Percentiles rank a stretch among this genome's conserved stretches.
These are phyloP conservation scores for Pythium periplocum DNA, from an alignment of 352 stramenopile genomes.

Conservation along the genomic window DNA sequence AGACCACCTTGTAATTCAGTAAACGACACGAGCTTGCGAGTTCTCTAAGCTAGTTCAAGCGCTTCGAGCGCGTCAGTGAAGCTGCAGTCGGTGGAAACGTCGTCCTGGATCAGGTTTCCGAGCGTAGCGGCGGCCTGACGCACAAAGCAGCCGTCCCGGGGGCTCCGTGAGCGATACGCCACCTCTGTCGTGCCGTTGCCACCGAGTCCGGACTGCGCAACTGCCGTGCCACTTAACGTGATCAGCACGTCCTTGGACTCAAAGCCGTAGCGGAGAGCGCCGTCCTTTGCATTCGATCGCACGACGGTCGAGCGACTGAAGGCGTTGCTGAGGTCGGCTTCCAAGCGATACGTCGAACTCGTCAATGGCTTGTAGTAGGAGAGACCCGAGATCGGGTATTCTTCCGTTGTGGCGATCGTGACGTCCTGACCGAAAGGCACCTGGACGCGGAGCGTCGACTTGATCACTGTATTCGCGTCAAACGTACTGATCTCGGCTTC, in stretches of 20 bases:
- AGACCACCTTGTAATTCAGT: no score
- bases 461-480: conserved; percentile 29
- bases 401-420: conserved; percentile 27
- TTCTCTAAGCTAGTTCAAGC: no score
- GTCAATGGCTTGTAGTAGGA: conserved; percentile 35
- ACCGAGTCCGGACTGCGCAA: conserved; percentile 29
- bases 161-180: conserved; percentile 17
- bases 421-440: conserved; percentile 5
- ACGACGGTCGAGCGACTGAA: conserved; percentile 25
- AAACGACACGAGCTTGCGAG: no score
- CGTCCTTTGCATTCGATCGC: conserved; percentile 2
- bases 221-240: conserved; percentile 21
- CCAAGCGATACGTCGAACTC: conserved; percentile 30
- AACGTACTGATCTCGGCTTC: conserved; percentile 44
- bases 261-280: conserved; percentile 20
- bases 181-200: conserved; percentile 29
- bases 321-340: conserved; percentile 35
- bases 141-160: conserved; percentile 26
- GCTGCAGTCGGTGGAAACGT: not conserved
- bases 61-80: not conserved
- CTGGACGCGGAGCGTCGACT: conserved; percentile 22
- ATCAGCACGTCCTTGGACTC: conserved; percentile 22
- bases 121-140: conserved; percentile 6
- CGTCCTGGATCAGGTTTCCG: conserved; percentile 2
- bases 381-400: conserved; percentile 47